These are phyloP conservation scores for Erysimum cheiranthoides DNA, from an alignment of 345 rosid genomes.

Conservation along the genomic window DNA sequence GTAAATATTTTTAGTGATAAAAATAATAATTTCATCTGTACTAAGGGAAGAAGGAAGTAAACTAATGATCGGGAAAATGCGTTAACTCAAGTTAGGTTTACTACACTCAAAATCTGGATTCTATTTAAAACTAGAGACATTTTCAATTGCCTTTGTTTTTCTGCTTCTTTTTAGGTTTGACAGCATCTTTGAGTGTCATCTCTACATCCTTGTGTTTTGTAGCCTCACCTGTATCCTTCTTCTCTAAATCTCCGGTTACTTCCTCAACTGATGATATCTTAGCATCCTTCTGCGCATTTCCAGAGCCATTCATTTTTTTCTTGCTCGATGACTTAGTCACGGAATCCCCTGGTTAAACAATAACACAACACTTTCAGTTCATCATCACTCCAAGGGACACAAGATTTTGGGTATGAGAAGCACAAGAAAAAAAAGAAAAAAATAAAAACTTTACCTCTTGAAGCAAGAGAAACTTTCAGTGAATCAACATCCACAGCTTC, in stretches of 20 bases:
- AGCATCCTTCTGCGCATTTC: neutral
- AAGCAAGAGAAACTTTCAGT: constrained; percentile 43
- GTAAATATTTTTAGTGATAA: too few species aligned
- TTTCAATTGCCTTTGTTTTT: constrained; percentile 55
- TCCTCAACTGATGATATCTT: constrained; percentile 12
- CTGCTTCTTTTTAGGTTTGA: constrained; percentile 75
- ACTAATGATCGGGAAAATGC: neutral
- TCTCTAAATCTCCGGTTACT: constrained; percentile 25
- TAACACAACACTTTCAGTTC: constrained; percentile 32
- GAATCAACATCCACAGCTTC: constrained; percentile 47
- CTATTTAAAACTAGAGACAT: neutral
- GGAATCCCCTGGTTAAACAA: constrained; percentile 11
- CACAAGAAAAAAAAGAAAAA: neutral
- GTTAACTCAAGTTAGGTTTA: too few species aligned
- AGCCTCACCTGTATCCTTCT: constrained; percentile 36
- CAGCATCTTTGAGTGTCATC: constrained; percentile 80
- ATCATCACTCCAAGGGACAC: neutral
- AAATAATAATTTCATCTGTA: too few species aligned
- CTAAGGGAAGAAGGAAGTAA: too few species aligned
- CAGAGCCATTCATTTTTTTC: constrained; percentile 30
- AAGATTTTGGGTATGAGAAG: neutral
- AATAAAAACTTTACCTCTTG: constrained; percentile 10
- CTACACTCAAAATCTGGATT: neutral
- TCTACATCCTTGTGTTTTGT: constrained; percentile 46
- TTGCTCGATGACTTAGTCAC: constrained; percentile 19